Evolutionary conservation across 78 protist genomes (phyloP).

Genomic region (Chrysochromulina parva): DNA sequence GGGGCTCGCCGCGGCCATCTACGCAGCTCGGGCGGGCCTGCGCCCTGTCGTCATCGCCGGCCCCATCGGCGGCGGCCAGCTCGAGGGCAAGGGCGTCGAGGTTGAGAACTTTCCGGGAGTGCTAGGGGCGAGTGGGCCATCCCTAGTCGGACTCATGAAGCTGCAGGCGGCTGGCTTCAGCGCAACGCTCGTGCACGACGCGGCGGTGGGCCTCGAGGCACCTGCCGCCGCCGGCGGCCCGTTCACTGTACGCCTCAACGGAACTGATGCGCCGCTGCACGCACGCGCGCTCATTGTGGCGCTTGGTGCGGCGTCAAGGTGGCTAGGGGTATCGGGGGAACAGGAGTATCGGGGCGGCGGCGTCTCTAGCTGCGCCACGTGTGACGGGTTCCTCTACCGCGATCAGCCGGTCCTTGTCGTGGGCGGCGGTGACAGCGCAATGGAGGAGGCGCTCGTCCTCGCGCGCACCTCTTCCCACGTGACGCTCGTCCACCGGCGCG

Average conservation of each 20-base stretch:
- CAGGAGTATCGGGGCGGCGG: neutral
- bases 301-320: constrained; percentile 27
- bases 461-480: constrained; percentile 30
- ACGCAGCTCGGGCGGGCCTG: constrained; percentile 44
- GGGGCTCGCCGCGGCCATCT: constrained; percentile 45
- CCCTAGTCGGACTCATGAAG: constrained; percentile 1
- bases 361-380: constrained; percentile 52
- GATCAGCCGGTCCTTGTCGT: constrained; percentile 8
- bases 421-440: constrained; percentile 46
- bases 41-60: neutral
- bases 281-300: constrained; percentile 23
- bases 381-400: constrained; percentile 35
- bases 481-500: constrained; percentile 32
- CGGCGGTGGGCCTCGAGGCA: neutral
- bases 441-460: constrained; percentile 50
- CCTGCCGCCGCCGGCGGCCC: neutral
- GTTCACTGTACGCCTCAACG: too few species aligned
- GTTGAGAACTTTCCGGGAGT: constrained; percentile 44
- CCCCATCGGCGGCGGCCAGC: constrained; percentile 18
- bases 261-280: neutral
- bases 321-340: constrained; percentile 20
- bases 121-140: constrained; percentile 4
- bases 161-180: neutral
- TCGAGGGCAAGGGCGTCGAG: constrained; percentile 24
- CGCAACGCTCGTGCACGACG: neutral